Conservation (phyloP, 2,329 filamentous ascomycete genomes). For the Cladosporium sp. region DNA sequence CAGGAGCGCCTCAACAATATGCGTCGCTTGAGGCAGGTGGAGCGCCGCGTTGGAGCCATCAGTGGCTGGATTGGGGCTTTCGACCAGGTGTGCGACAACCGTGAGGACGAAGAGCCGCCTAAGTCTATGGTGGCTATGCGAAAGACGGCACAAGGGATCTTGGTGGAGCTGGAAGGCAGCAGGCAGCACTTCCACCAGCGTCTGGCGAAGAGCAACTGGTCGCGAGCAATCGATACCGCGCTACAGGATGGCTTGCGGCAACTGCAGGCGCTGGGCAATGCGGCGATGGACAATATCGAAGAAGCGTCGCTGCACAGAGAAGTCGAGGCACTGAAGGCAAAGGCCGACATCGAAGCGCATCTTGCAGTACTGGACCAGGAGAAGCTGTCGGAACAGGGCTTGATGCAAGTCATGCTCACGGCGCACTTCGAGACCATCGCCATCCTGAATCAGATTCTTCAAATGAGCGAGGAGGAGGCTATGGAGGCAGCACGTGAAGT, state of each 20-base stretch:
- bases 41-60: constrained; percentile 78
- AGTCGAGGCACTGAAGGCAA: constrained; percentile 76
- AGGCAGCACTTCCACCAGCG: constrained; percentile 85
- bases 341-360: constrained; percentile 74
- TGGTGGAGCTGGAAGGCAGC: constrained; percentile 83
- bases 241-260: constrained; percentile 78
- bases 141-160: constrained; percentile 81
- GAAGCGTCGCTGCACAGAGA: constrained; percentile 69
- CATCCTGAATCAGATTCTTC: constrained; percentile 72
- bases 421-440: constrained; percentile 89
- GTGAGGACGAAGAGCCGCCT: constrained; percentile 62
- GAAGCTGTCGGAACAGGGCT: constrained; percentile 67
- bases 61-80: constrained; percentile 91
- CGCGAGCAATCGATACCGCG: constrained; percentile 78
- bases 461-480: constrained; percentile 78
- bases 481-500: constrained; percentile 71
- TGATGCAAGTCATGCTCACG: constrained; percentile 75
- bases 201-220: constrained; percentile 76
- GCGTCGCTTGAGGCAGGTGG: constrained; percentile 75
- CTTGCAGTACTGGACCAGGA: constrained; percentile 76
- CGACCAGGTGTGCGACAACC: constrained; percentile 68
- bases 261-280: constrained; percentile 62
- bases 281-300: constrained; percentile 55
- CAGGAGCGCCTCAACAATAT: constrained; percentile 72
- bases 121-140: constrained; percentile 67